These are phyloP conservation scores for Mycosphaerella arachidis DNA, from an alignment of 2,329 filamentous ascomycete genomes.

Conservation along the genomic window DNA sequence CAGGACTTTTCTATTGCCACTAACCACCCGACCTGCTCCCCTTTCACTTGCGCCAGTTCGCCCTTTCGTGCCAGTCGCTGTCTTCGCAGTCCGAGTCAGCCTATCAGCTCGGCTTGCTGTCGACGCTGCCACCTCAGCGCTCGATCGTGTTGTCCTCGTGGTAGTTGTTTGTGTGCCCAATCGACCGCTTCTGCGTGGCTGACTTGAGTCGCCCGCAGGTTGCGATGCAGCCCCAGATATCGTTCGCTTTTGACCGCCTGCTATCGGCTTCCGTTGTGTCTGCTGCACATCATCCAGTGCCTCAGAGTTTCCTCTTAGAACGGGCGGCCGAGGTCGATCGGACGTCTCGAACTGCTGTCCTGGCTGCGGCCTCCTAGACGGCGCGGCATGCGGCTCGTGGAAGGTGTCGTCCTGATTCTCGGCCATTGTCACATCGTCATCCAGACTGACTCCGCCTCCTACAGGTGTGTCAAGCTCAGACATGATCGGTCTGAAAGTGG, in stretches of 20 bases:
- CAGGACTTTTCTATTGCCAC: constrained; percentile 71
- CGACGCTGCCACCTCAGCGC: constrained; percentile 48
- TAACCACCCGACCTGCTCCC: constrained; percentile 79
- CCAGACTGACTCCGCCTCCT: constrained; percentile 36
- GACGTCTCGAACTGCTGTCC: constrained; percentile 25
- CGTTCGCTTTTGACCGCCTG: constrained; percentile 70
- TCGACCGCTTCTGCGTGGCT: constrained; percentile 44
- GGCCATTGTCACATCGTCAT: constrained; percentile 40
- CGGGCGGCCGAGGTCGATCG: constrained; percentile 33
- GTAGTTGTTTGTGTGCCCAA: constrained; percentile 63
- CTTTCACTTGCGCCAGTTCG: constrained; percentile 51
- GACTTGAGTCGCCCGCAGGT: constrained; percentile 35
- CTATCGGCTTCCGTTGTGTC: constrained; percentile 30
- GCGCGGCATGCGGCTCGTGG: constrained; percentile 48
- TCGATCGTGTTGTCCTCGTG: constrained; percentile 57
- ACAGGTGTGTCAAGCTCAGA: constrained; percentile 46
- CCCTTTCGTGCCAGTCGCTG: constrained; percentile 64
- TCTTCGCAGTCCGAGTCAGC: constrained; percentile 49
- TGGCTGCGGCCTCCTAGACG: constrained; percentile 36
- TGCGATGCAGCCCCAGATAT: constrained; percentile 62
- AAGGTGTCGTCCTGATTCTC: constrained; percentile 22
- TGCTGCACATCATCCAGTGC: constrained; percentile 31
- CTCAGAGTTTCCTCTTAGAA: constrained; percentile 36
- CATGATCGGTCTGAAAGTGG: constrained; percentile 16
- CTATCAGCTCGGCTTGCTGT: constrained; percentile 55